These are phyloP conservation scores for Dactylis glomerata DNA, from an alignment of 176 grass and related monocot species.

Conservation along the genomic window DNA sequence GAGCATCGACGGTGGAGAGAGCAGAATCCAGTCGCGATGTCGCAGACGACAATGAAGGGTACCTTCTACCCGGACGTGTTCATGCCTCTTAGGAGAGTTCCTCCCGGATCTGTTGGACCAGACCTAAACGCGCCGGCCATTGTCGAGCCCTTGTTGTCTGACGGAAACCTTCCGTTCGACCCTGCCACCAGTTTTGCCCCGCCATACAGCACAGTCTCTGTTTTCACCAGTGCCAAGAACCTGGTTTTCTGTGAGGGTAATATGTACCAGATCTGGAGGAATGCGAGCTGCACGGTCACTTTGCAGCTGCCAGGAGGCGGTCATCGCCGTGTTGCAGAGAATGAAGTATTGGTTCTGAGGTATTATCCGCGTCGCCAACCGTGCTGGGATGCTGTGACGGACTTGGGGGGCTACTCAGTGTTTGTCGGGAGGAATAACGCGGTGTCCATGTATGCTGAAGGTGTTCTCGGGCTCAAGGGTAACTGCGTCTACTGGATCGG, in stretches of 20 bases:
- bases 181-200: constrained; percentile 42
- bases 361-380: constrained; percentile 46
- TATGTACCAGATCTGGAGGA: constrained; percentile 52
- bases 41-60: background rate
- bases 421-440: constrained; percentile 55
- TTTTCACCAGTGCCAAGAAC: constrained; percentile 46
- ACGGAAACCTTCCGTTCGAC: constrained; percentile 40
- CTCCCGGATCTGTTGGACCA: constrained; percentile 33
- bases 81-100: constrained; percentile 1
- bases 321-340: constrained; percentile 36
- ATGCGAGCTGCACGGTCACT: constrained; percentile 52
- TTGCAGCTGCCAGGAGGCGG: constrained; percentile 48
- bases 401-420: constrained; percentile 30
- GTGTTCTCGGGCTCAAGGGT: constrained; percentile 22
- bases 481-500: constrained; percentile 56
- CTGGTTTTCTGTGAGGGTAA: constrained; percentile 40
- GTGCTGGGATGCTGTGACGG: constrained; percentile 40
- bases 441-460: constrained; percentile 35
- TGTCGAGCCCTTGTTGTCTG: constrained; percentile 23
- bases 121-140: constrained; percentile 34
- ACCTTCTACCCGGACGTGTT: constrained; percentile 10
- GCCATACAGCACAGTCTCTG: constrained; percentile 38
- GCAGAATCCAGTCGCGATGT: background rate
- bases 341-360: constrained; percentile 45
- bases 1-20: constrained; percentile 4